phyloP scores from a whole-genome alignment of 169 alveolate genomes.

The Plasmodium coatneyi region DNA sequence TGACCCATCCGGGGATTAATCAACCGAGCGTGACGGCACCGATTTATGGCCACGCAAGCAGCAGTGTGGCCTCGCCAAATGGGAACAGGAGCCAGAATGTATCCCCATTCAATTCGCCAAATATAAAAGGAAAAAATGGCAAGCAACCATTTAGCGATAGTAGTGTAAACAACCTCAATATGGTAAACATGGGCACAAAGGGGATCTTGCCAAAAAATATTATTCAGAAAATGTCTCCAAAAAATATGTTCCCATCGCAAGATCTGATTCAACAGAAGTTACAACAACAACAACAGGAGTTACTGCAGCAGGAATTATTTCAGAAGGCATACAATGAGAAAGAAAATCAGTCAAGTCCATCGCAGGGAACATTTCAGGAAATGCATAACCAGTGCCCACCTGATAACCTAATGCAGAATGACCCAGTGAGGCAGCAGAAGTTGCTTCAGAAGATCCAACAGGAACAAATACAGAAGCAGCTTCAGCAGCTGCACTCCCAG shows the following conservation, averaged over 20 bases:
- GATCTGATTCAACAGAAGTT: conserved; percentile 47
- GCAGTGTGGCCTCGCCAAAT: neutral
- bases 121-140: neutral
- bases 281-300: conserved; percentile 24
- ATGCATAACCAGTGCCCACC: conserved; percentile 6
- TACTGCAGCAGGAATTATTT: conserved; percentile 43
- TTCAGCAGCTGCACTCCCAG: conserved; percentile 43
- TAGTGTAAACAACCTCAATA: conserved; percentile 13
- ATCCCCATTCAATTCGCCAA: conserved; percentile 50
- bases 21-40: conserved; percentile 10
- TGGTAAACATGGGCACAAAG: conserved; percentile 23
- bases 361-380: conserved; percentile 12
- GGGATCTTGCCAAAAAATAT: conserved; percentile 26
- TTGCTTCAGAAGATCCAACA: conserved; percentile 33
- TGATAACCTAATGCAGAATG: conserved; percentile 23
- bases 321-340: conserved; percentile 46
- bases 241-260: conserved; percentile 23
- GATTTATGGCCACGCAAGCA: conserved; percentile 14
- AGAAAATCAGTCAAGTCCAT: conserved; percentile 11
- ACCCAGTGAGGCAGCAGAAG: conserved; percentile 34
- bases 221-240: conserved; percentile 13
- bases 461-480: conserved; percentile 48
- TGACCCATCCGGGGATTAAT: neutral
- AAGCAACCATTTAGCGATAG: conserved; percentile 20
- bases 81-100: neutral